Base-by-base conservation (phyloP, 108 stramenopile species). In the Skeletonema tropicum region DNA sequence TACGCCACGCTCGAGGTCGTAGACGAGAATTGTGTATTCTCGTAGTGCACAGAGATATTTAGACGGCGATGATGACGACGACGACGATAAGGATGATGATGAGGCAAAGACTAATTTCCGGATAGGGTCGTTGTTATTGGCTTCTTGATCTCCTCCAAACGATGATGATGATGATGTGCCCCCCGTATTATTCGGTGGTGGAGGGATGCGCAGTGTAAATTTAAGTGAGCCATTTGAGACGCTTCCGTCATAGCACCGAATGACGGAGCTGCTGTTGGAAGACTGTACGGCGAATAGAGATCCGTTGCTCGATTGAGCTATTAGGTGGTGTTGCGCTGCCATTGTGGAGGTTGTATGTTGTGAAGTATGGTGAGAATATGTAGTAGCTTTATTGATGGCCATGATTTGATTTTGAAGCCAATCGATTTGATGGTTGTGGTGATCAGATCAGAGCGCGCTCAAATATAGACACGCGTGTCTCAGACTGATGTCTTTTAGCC, bases 181-280 rank as follows among this genome's bases (percentile, higher is more conserved):
- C 52, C 23, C 23, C 23, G 57, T 63, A 12, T 1, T 63, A 12
- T n/a, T n/a, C n/a, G 60, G 19, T 10, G 57, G 35, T 15, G 70
- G 62, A n/a, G 77, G 80, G n/a, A 78, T 26, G 52, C 76, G 77
- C 29, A 82, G 52, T 15, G 80, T 82, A 76, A 82, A 82, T 46
- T 78, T 82, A 21, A 78, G 52, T 13, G 76, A 73, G n/a, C 77
- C 77, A 33, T 41, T 68, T 49, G 76, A 66, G 41, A 67, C 71
- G 55, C 6, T 61, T 35, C 76, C 71, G 57, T 82, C 80, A 63
- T 82, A 82, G 46, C 80, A 82, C 30, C 80, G 76, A 17, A 82
- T 67, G 10, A 69, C 42, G 57, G 61, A 62, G 21, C 61, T 33
- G 11, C 61, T 33, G 23, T 19, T 33, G 35, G 61, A 33, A 11